A percentile compares a stretch with the other conserved stretches of the same genome.
Conservation (phyloP, 1,284 basidiomycete genomes). For the Exobasidium cylindrosporum region DNA sequence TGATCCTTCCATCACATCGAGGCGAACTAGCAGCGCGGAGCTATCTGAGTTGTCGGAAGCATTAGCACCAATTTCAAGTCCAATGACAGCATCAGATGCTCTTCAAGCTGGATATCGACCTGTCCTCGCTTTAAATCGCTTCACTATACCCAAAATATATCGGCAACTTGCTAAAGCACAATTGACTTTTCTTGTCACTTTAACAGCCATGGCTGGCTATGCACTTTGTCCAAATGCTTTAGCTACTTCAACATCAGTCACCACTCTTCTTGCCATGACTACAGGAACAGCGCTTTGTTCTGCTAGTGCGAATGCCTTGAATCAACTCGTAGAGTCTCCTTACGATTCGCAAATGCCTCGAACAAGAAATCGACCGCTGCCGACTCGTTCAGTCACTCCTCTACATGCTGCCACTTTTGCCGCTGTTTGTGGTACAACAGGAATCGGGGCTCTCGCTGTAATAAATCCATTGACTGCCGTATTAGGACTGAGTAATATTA, state of each 20-base stretch:
- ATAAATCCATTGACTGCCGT: slow-evolving; percentile 83
- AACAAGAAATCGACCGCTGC: slow-evolving; percentile 85
- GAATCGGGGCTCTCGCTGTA: slow-evolving; percentile 74
- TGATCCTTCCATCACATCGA: slow-evolving; percentile 31
- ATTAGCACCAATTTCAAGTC: not conserved
- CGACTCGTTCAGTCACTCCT: slow-evolving; percentile 74
- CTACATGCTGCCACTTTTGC: slow-evolving; percentile 83
- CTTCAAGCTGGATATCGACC: slow-evolving; percentile 28
- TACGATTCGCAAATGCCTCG: slow-evolving; percentile 96
- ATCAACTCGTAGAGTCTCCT: slow-evolving; percentile 90
- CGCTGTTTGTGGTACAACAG: slow-evolving; percentile 68
- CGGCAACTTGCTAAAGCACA: slow-evolving; percentile 81
- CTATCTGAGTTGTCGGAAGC: not conserved
- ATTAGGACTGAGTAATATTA: slow-evolving; percentile 80
- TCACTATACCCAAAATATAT: slow-evolving; percentile 60
- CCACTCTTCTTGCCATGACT: slow-evolving; percentile 73
- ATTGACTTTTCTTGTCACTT: slow-evolving; percentile 80
- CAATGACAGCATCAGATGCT: slow-evolving; percentile 16
- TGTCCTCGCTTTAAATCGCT: slow-evolving; percentile 22
- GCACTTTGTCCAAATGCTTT: slow-evolving; percentile 67
- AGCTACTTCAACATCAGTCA: slow-evolving; percentile 24
- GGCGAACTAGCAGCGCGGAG: slow-evolving; percentile 21
- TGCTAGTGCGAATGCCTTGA: slow-evolving; percentile 88
- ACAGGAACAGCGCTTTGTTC: slow-evolving; percentile 86
- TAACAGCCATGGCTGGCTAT: slow-evolving; percentile 88